Base-by-base conservation (phyloP, 1,139 yeast species). In the Candida tetrigidarum region DNA sequence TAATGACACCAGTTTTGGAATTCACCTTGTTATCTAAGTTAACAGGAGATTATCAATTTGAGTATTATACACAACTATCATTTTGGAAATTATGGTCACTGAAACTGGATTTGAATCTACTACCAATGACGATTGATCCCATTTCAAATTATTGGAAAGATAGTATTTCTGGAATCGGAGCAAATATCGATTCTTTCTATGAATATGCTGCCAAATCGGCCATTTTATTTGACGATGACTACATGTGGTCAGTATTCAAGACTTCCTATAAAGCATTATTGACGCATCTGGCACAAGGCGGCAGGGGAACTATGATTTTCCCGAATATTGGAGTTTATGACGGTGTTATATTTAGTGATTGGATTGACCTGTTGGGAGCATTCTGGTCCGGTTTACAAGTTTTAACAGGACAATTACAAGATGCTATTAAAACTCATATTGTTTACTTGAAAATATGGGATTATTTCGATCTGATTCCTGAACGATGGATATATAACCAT, bases 141-240 rank as follows among this genome's bases (percentile, higher is more conserved):
- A 55, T 70, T 1, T 65, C 78, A 0, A 81, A 80, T 26, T 59
- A 63, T 28, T 84, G 91, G 83, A 67, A 71, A 33, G 86, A 86
- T 45, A 63, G 78, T 0, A 67, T 83, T 35, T 80, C 93, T 0
- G 97, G 97, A 0, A 76, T 88, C 8, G 98, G 98, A 0, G 97
- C 98, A 0, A 86, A 96, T 2, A 80, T 89, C n/a, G 98, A 92
- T 64, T 90, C 97, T 0, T 89, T 88, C 57, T 92, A 86, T 60
- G 98, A 92, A 59, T 89, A 92, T 61, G 88, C 96, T 0, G 73
- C 89, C 30, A 92, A 92, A 58, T 82, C 84, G 20, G 71, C 92
- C 2, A 78, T 91, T 10, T 58, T 92, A 8, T 90, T 91, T 50
- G 73, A 86, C 54, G 96, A 91, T 59, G 71, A 73, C 12, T 68